These are phyloP conservation scores for Naganishia onofrii DNA, from an alignment of 768 basidiomycete species.

Conservation along the genomic window DNA sequence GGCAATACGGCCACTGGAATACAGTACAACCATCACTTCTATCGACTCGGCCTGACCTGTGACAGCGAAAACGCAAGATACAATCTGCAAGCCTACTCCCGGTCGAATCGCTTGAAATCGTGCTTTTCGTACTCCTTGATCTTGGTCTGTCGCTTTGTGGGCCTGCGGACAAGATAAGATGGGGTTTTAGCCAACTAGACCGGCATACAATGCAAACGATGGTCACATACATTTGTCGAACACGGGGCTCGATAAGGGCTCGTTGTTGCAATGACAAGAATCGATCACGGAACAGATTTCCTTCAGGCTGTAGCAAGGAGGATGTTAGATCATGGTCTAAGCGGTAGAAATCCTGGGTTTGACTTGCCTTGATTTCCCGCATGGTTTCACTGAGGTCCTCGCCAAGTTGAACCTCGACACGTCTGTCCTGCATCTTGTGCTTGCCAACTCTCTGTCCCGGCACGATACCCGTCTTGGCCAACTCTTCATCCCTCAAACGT, in stretches of 20 bases:
- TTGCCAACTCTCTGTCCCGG: constrained; percentile 73
- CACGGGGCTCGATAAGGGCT: constrained; percentile 79
- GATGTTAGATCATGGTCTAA: background rate
- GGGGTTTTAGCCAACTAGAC: background rate
- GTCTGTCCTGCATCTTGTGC: constrained; percentile 66
- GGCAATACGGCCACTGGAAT: background rate
- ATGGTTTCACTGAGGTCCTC: constrained; percentile 85
- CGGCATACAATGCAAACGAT: background rate
- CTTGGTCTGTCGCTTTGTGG: constrained; percentile 36
- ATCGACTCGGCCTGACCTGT: background rate
- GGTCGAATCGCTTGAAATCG: constrained; percentile 52
- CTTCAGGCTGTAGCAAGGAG: constrained; percentile 67
- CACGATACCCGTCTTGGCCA: constrained; percentile 62
- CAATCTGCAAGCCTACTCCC: constrained; percentile 32
- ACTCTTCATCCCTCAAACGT: constrained; percentile 42
- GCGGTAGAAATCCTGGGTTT: background rate
- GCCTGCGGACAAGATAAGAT: constrained; percentile 31
- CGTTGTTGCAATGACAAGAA: constrained; percentile 84
- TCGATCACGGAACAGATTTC: constrained; percentile 85
- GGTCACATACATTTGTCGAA: constrained; percentile 67
- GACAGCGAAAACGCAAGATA: background rate
- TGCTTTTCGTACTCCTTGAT: constrained; percentile 53
- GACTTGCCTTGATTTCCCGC: constrained; percentile 72
- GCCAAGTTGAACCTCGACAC: constrained; percentile 80
- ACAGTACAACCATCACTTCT: constrained; percentile 3